Base-by-base conservation (phyloP, 768 basidiomycete genomes). In the Amanita muscaria region DNA sequence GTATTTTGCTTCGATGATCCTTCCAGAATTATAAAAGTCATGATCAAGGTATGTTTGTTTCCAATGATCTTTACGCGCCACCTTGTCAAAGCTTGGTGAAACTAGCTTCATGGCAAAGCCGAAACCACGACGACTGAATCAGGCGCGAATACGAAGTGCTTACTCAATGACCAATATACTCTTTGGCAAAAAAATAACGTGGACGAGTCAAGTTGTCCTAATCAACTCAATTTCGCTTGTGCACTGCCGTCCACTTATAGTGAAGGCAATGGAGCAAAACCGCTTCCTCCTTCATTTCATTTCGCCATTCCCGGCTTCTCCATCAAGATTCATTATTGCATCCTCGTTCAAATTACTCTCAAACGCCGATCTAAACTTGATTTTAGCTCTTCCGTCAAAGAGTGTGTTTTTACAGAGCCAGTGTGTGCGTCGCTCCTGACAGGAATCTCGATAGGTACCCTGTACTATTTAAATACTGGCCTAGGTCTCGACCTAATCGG, bases 401-500 rank as follows among this genome's bases (percentile, higher is more conserved):
- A 53, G 80, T 80, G 52, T 39, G 67, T 53, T 5, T 29, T 18
- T 22, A 8, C 30, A 23, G 30, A 11, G n/a, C 21, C 12, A 21
- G 19, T 14, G 3, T 27, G 6, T 29, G 12, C 25, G 16, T 9
- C 10, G 11, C n/a, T n/a, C 18, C 23, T 12, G 42, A 29, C 27
- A 16, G 22, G 32, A 16, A 21, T 12, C 7, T 6, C 12, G 12
- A 47, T 49, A 37, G 22, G n/a, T 37, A 80, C 79, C 18, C 54
- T 80, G 27, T 58, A 57, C 73, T 72, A 1, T 65, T 84, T 44
- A 56, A 57, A 4, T 82, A 83, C 49, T 51, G 48, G 31, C 81
- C 80, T 5, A 72, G 72, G 35, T 68, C 69, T 38, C 70, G 77
- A n/a, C 70, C 83, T 0, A 64, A 67, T 43, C 65, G 72, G 10